A percentile compares a stretch with the other conserved stretches of the same genome.
These are phyloP conservation scores for Jaapia argillacea DNA, from an alignment of 768 basidiomycete genomes.

Conservation along the genomic window DNA sequence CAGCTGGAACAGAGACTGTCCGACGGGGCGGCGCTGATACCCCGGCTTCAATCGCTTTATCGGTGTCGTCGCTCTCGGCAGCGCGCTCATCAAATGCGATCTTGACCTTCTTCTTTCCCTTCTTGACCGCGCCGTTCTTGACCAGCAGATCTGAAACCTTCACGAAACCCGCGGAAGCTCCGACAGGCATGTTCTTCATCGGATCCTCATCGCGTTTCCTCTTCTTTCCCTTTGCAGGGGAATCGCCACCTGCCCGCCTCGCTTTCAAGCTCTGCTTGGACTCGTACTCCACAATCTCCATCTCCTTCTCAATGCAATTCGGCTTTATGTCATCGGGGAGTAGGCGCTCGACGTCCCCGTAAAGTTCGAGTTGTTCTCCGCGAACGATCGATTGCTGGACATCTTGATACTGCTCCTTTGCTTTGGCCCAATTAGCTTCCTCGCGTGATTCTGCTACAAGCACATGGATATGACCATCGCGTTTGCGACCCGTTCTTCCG, in stretches of 20 bases:
- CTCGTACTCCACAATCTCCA: constrained; percentile 69
- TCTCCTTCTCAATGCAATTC: constrained; percentile 64
- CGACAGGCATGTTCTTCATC: constrained; percentile 59
- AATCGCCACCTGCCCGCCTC: constrained; percentile 21
- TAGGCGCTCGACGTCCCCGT: constrained; percentile 83
- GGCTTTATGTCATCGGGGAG: constrained; percentile 74
- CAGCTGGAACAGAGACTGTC: constrained; percentile 36
- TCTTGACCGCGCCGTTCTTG: constrained; percentile 34
- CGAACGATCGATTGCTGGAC: constrained; percentile 83
- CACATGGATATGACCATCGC: constrained; percentile 83
- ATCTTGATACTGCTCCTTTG: constrained; percentile 75
- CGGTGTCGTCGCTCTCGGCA: constrained; percentile 58
- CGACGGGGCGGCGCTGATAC: constrained; percentile 38
- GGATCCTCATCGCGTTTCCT: constrained; percentile 64
- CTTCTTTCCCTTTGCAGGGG: constrained; percentile 34
- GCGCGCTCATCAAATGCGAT: constrained; percentile 36
- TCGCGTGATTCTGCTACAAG: constrained; percentile 87
- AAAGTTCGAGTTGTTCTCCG: constrained; percentile 83
- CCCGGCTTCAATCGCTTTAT: constrained; percentile 56
- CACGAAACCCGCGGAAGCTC: constrained; percentile 67
- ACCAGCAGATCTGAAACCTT: constrained; percentile 51
- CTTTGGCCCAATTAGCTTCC: constrained; percentile 83
- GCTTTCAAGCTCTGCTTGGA: constrained; percentile 25
- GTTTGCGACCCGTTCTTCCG: constrained; percentile 90
- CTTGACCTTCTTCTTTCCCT: constrained; percentile 32